Conservation (phyloP, 805 yeast genomes). For the Diddensiella caesifluorescens region DNA sequence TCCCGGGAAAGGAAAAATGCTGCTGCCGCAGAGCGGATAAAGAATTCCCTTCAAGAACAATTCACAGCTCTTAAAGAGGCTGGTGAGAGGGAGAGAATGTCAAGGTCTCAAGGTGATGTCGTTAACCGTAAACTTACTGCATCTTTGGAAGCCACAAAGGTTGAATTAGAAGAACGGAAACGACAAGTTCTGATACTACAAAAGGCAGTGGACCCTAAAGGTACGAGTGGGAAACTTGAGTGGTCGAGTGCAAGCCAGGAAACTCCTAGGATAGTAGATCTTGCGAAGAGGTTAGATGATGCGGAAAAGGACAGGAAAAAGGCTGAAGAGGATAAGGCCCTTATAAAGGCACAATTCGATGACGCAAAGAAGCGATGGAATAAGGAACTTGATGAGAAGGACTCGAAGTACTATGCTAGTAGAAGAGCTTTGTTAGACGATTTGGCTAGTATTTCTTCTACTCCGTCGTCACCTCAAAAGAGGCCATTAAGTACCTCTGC, state of each 20-base stretch:
- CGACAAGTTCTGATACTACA: slow-evolving; percentile 21
- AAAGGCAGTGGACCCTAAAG: slow-evolving; percentile 20
- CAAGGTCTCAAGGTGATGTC: slow-evolving; percentile 24
- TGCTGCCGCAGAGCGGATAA: slow-evolving; percentile 19
- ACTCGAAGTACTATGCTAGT: slow-evolving; percentile 20
- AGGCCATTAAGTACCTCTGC: slow-evolving; percentile 13
- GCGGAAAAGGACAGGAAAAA: slow-evolving; percentile 28
- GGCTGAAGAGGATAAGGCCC: slow-evolving; percentile 21
- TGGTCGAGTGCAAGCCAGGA: slow-evolving; percentile 31
- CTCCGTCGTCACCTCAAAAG: slow-evolving; percentile 18
- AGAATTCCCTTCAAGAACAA: slow-evolving; percentile 20
- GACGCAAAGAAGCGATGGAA: slow-evolving; percentile 27
- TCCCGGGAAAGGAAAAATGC: slow-evolving; percentile 22
- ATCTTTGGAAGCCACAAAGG: slow-evolving; percentile 18
- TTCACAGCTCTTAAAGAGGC: slow-evolving; percentile 16
- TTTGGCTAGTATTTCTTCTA: slow-evolving; percentile 16
- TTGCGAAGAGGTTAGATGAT: slow-evolving; percentile 28
- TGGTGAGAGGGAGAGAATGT: slow-evolving; percentile 20
- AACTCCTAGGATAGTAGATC: slow-evolving; percentile 42
- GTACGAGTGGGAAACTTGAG: slow-evolving; percentile 30
- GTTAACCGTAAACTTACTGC: slow-evolving; percentile 21
- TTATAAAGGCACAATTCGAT: slow-evolving; percentile 23
- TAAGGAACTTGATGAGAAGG: slow-evolving; percentile 22
- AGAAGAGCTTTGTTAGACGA: slow-evolving; percentile 22
- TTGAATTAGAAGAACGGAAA: slow-evolving; percentile 20